Percentiles rank a stretch among this genome's conserved stretches.
phyloP scores from a whole-genome alignment of 768 basidiomycete species.

The Cystobasidium ongulense region DNA sequence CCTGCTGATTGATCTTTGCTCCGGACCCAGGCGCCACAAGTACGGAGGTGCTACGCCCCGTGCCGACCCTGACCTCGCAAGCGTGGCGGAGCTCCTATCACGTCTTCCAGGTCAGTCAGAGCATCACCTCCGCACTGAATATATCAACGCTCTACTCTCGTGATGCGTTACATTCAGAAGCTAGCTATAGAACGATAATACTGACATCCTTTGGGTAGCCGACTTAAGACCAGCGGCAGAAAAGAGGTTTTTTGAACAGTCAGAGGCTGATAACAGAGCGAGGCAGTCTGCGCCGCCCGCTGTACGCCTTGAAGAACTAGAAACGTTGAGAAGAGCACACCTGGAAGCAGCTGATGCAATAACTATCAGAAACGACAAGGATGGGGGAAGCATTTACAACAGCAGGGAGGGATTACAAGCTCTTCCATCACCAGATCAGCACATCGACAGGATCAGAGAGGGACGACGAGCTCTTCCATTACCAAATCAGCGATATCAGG shows the following conservation, averaged over 20 bases:
- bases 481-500: neutral
- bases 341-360: neutral
- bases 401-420: too few species aligned
- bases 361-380: neutral
- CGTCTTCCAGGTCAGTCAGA: neutral
- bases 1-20: too few species aligned
- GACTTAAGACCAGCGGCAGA: neutral
- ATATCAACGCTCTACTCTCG: too few species aligned
- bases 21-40: neutral
- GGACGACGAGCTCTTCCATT: neutral
- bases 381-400: too few species aligned
- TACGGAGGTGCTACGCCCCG: neutral
- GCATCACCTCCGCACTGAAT: too few species aligned
- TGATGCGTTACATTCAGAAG: too few species aligned
- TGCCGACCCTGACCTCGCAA: neutral
- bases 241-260: neutral
- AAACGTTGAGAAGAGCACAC: neutral
- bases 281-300: neutral
- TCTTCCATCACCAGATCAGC: too few species aligned
- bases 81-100: neutral
- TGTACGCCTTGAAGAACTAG: neutral
- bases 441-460: too few species aligned
- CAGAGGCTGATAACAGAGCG: neutral
- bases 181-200: too few species aligned
- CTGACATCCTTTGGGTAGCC: neutral